phyloP scores from a whole-genome alignment of 2,329 filamentous ascomycete species.

The Colletotrichum destructivum region DNA sequence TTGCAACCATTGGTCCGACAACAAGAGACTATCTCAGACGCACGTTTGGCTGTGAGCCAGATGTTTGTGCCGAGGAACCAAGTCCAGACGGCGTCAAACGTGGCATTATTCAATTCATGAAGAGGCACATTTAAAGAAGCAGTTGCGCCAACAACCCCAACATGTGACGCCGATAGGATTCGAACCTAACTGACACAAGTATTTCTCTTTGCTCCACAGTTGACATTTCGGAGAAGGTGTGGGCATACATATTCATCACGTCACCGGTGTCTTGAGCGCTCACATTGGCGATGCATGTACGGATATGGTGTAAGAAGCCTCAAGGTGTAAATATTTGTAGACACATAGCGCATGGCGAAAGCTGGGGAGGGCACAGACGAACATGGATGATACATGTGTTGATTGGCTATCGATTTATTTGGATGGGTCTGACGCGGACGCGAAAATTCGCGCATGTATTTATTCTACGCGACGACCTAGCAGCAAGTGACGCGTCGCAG shows the following conservation, averaged over 20 bases:
- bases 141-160: no score
- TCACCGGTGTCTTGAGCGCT: background rate
- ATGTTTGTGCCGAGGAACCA: constrained; percentile 86
- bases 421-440: constrained; percentile 2
- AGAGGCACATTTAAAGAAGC: background rate
- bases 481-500: background rate
- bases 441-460: constrained; percentile 27
- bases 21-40: constrained; percentile 81
- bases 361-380: background rate
- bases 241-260: background rate
- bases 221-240: no score
- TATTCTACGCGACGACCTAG: background rate
- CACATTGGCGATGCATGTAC: background rate
- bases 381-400: background rate
- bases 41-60: constrained; percentile 77
- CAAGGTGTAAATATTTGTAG: no score
- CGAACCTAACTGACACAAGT: no score
- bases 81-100: constrained; percentile 84
- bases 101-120: constrained; percentile 71
- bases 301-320: background rate
- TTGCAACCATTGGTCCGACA: constrained; percentile 95
- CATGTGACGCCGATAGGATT: no score
- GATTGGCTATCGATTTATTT: constrained; percentile 27
- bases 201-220: background rate
- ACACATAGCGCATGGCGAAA: no score